phyloP scores from a whole-genome alignment of 441 rosid genomes.

The Brassica hybrid region DNA sequence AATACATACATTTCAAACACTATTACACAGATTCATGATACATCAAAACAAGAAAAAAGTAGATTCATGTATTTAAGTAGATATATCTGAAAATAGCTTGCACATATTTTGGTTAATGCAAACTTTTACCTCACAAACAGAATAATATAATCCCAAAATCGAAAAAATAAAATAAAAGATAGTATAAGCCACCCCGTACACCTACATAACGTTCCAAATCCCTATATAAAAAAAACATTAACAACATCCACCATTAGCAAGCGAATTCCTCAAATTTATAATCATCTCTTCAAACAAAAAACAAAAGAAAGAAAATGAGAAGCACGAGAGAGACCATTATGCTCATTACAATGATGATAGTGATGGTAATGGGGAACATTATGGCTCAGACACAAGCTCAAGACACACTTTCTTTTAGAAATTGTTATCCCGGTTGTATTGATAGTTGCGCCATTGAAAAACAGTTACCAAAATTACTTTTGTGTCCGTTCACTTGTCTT shows the following conservation, averaged over 20 bases:
- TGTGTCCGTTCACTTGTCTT: conserved; percentile 33
- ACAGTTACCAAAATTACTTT: background rate
- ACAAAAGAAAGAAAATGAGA: conserved; percentile 16
- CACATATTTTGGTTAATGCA: background rate
- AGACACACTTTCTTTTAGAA: conserved; percentile 14
- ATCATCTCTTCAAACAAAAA: background rate
- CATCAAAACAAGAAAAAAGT: background rate
- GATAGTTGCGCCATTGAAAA: conserved; percentile 5
- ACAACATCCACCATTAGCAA: conserved; percentile 10
- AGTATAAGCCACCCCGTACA: background rate
- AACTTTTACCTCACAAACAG: background rate
- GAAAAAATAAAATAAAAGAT: background rate
- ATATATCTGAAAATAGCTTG: conserved; percentile 4
- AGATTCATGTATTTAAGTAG: background rate
- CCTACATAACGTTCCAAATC: background rate
- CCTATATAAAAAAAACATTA: background rate
- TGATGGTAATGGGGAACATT: conserved; percentile 18
- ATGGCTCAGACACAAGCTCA: conserved; percentile 31
- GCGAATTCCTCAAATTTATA: background rate
- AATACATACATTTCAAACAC: background rate
- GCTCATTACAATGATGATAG: conserved; percentile 27
- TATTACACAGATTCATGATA: background rate
- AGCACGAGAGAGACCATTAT: conserved; percentile 11
- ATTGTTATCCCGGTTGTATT: background rate
- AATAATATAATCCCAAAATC: background rate